Percentiles rank a stretch among this genome's conserved stretches.
phyloP scores from a whole-genome alignment of 495 filamentous ascomycete species.

The Apiosordaria backusii region DNA sequence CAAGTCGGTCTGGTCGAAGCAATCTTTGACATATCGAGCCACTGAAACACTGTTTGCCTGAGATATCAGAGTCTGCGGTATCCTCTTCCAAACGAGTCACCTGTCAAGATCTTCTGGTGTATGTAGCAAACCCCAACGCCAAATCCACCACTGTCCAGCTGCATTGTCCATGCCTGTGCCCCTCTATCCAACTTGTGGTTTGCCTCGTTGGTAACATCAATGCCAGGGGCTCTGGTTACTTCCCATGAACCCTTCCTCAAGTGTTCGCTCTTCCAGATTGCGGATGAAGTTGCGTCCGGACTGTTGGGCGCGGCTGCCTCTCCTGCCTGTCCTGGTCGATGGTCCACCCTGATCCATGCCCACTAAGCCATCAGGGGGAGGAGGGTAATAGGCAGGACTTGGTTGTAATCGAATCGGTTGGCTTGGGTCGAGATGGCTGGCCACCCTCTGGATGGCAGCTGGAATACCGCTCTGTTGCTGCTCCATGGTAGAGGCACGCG shows the following conservation, averaged over 20 bases:
- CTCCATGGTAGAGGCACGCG: slow-evolving; percentile 94
- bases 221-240: slow-evolving; percentile 49
- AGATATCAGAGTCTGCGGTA: background rate
- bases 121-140: slow-evolving; percentile 3
- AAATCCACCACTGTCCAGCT: background rate
- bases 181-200: slow-evolving; percentile 10
- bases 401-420: slow-evolving; percentile 93
- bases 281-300: slow-evolving; percentile 81
- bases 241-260: slow-evolving; percentile 74
- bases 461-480: slow-evolving; percentile 89
- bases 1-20: background rate
- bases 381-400: slow-evolving; percentile 95
- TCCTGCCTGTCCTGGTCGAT: slow-evolving; percentile 65
- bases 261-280: slow-evolving; percentile 85
- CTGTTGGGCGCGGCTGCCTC: slow-evolving; percentile 69
- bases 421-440: slow-evolving; percentile 92
- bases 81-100: background rate
- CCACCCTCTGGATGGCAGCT: slow-evolving; percentile 88
- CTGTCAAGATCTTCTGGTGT: background rate
- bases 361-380: slow-evolving; percentile 78
- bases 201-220: slow-evolving; percentile 27
- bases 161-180: background rate
- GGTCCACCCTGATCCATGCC: slow-evolving; percentile 40
- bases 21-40: background rate
- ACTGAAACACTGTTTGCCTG: background rate